Base-by-base conservation (phyloP, 2,329 filamentous ascomycete genomes). In the Colletotrichum scovillei region DNA sequence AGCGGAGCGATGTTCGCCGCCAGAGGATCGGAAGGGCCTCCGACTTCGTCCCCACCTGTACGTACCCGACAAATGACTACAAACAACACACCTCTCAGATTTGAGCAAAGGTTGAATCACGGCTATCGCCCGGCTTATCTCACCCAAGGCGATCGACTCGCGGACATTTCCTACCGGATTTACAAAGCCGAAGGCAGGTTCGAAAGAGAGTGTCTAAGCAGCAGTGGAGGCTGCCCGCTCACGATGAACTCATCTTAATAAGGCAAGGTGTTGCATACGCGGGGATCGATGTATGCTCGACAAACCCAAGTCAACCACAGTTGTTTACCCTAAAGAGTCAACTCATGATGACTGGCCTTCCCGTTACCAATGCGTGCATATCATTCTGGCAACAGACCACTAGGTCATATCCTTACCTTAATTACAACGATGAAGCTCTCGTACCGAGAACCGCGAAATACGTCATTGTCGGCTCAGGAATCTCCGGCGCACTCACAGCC, bases 381-480 rank as follows among this genome's bases (percentile, higher is more conserved):
- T 69, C 62, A 53, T 84, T 84, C 75, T 69, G 60, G 85, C 85
- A 86, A 65, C 80, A 81, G 19, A 49, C 19, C 8, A 49, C 42
- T 4, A 49, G 42, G n/a, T 49, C 19, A 49, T 49, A 26, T 82
- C 82, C 0, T 86, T 83, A 69, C 78, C 80, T 4, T 78, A 85
- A 67, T 79, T 86, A 7, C 80, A 84, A 49, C 19, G 42, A 49
- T 49, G 42, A 49, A 22, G 42, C 19, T 67, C 77, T 78, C 5
- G 76, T 82, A 5, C 84, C 83, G 5, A 42, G 72, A 14, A 73
- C 76, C 2, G 73, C 75, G 2, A 79, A 80, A 64, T 85, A 85
- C 68, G 77, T 82, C 5, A 77, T 86, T 53, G 83, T 86, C 49
- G 84, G 85, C 26, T 85, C 84, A 5, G 85, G 85, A 4, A 82